These are phyloP conservation scores for Russula virescens DNA, from an alignment of 768 basidiomycete genomes.

Conservation along the genomic window DNA sequence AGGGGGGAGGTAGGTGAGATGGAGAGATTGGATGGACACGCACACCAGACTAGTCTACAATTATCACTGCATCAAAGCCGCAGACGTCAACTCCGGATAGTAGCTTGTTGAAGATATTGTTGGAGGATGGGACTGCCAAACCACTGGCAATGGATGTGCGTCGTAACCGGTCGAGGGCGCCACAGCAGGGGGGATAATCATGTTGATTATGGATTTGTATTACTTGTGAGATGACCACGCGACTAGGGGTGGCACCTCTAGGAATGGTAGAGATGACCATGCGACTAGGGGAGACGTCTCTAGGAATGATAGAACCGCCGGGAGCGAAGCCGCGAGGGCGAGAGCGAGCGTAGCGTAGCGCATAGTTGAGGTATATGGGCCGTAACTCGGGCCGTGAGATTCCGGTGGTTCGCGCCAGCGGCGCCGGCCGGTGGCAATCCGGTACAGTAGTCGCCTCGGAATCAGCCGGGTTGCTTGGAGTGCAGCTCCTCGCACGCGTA, in stretches of 20 bases:
- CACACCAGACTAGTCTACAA: slow-evolving; percentile 71
- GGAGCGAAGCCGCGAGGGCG: slow-evolving; percentile 40
- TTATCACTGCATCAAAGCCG: slow-evolving; percentile 55
- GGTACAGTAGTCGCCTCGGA: too few species aligned
- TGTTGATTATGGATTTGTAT: slow-evolving; percentile 1
- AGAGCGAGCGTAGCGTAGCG: slow-evolving; percentile 39
- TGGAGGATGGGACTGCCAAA: slow-evolving; percentile 19
- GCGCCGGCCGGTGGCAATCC: too few species aligned
- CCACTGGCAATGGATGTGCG: neutral
- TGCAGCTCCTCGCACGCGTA: too few species aligned
- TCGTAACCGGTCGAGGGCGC: slow-evolving; percentile 35
- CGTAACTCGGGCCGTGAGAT: too few species aligned
- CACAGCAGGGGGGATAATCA: slow-evolving; percentile 36
- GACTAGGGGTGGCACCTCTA: too few species aligned
- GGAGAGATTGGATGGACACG: slow-evolving; percentile 27
- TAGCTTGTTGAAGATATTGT: slow-evolving; percentile 40
- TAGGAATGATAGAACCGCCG: slow-evolving; percentile 50
- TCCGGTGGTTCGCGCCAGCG: too few species aligned
- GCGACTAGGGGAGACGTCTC: slow-evolving; percentile 57
- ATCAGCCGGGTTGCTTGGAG: too few species aligned
- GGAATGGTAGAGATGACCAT: too few species aligned
- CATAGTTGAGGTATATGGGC: slow-evolving; percentile 38
- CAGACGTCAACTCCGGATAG: slow-evolving; percentile 47
- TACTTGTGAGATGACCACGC: slow-evolving; percentile 69
- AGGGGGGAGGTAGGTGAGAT: too few species aligned